A percentile compares a stretch with the other conserved stretches of the same genome.
Evolutionary conservation across 2,329 filamentous ascomycete genomes (phyloP).

Genomic region (Pestalotiopsis sp.): DNA sequence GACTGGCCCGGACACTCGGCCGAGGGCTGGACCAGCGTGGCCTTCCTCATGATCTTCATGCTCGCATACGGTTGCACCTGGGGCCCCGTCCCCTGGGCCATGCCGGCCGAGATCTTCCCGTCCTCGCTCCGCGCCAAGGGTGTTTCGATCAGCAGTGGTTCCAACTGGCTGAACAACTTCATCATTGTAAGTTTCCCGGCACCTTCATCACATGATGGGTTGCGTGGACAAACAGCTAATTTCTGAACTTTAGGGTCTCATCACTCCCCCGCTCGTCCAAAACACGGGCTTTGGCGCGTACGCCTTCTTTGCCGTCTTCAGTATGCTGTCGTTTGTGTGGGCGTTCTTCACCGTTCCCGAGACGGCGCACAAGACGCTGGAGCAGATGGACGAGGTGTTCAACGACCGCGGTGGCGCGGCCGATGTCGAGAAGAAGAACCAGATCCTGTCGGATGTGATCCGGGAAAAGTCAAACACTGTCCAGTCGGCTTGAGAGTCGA

Average conservation of each 20-base stretch:
- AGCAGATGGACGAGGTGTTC: constrained; percentile 35
- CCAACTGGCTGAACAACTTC: constrained; percentile 67
- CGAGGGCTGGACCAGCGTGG: constrained; percentile 40
- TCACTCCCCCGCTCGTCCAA: constrained; percentile 62
- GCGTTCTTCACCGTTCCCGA: constrained; percentile 44
- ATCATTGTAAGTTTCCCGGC: constrained; percentile 46
- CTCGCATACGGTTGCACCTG: constrained; percentile 61
- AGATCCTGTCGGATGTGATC: constrained; percentile 9
- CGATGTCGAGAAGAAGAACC: constrained; percentile 1
- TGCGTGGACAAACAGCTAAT: no score
- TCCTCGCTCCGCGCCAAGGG: constrained; percentile 66
- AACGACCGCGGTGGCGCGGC: not conserved
- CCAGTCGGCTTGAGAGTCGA: not conserved
- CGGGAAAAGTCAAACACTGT: constrained; percentile 3
- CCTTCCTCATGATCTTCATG: constrained; percentile 61
- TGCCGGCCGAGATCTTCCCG: constrained; percentile 63
- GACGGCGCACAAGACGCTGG: constrained; percentile 52
- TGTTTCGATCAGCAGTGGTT: constrained; percentile 59
- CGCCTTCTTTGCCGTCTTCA: constrained; percentile 62
- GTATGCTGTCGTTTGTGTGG: constrained; percentile 51
- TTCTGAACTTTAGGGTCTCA: constrained; percentile 32
- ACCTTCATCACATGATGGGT: no score
- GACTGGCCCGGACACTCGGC: constrained; percentile 52
- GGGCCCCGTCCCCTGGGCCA: constrained; percentile 53
- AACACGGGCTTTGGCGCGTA: constrained; percentile 53